phyloP scores from a whole-genome alignment of 1,284 basidiomycete species.

The Peniophora sp. region DNA sequence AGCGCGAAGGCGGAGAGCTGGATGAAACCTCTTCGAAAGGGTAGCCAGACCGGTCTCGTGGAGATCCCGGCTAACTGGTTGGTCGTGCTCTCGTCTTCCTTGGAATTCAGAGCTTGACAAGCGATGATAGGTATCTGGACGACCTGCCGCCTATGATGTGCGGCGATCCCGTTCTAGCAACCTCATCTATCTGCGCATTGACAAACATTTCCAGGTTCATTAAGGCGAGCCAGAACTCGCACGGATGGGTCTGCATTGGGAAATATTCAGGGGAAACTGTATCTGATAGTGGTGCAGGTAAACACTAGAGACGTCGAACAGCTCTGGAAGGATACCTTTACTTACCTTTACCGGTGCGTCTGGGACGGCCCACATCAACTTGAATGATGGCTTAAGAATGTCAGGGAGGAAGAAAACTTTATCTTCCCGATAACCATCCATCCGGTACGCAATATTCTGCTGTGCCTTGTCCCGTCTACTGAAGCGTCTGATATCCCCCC shows the following conservation, averaged over 20 bases:
- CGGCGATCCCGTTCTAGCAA: constrained; percentile 9
- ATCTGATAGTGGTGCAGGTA: constrained; percentile 32
- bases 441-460: constrained; percentile 50
- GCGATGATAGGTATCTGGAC: constrained; percentile 53
- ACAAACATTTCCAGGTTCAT: constrained; percentile 45
- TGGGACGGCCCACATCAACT: not conserved
- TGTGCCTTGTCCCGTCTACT: too few species aligned
- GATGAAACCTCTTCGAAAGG: constrained; percentile 69
- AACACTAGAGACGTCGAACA: constrained; percentile 62
- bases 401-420: constrained; percentile 63
- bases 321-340: constrained; percentile 72
- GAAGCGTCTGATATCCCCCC: too few species aligned
- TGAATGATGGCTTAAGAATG: constrained; percentile 2
- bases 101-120: too few species aligned
- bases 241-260: constrained; percentile 46
- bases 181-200: too few species aligned
- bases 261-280: not conserved
- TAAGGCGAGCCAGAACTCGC: constrained; percentile 56
- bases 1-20: constrained; percentile 49
- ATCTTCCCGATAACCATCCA: constrained; percentile 74
- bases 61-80: constrained; percentile 72
- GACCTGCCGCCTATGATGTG: constrained; percentile 69
- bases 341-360: constrained; percentile 53
- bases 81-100: constrained; percentile 1
- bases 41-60: constrained; percentile 61